Base-by-base conservation (phyloP, 169 alveolate genomes). In the Plasmodium billcollinsi region DNA sequence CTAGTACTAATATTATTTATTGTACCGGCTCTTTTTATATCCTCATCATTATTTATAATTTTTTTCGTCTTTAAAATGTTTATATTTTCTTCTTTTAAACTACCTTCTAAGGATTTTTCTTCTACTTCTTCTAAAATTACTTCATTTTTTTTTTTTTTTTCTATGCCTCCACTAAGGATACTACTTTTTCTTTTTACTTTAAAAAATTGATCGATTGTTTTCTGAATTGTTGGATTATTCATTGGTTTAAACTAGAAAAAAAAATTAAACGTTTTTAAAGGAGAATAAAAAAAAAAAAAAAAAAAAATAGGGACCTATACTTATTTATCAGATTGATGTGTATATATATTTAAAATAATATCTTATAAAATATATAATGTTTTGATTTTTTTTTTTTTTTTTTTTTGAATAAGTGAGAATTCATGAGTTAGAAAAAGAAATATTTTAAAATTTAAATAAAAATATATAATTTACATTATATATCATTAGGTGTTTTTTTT, bases 201-300 rank as follows among this genome's bases (percentile, higher is more conserved):
- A 58, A 83, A 83, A 83, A 83, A 83, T n/a, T 20, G 33, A 14
- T 83, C 91, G 58, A 83, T 83, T 21, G 83, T 83, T 69, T 83
- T 83, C 45, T 83, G 91, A 29, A 70, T 73, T 52, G 69, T 83
- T 58, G 71, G 18, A 43, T 83, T 83, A 54, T 83, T 69, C 85
- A 70, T 83, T 56, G 45, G 15, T 65, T 29, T 29, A 65, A 65
- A 65, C 26, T 8, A 11, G 9, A 14, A 65, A 65, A 65, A 33
- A 33, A 33, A 15, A 65, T 29, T 2, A 24, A 14, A 11, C 5
- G 5, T 56, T 65, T 15, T 65, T 29, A 65, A 65, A 65, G n/a
- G 0, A 20, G 20, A 11, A 33, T 26, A 65, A 65, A 65, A 33
- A n/a, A 33, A 65, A 65, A 65, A 26, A 24, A 14, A 11, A 14